Conservation (phyloP, 306 rosid genomes). For the Lagenaria siceraria region DNA sequence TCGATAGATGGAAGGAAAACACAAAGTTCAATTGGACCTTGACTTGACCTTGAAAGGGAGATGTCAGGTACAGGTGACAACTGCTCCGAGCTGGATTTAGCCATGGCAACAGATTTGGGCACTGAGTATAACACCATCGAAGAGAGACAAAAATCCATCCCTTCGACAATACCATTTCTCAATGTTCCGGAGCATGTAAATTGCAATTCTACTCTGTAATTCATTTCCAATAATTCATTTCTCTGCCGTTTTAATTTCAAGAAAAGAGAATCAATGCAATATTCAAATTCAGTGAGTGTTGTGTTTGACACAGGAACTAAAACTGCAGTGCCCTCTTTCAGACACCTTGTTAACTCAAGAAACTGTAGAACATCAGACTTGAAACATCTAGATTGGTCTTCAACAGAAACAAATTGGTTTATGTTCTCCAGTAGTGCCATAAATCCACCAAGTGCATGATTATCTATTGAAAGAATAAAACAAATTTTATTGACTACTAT, state of each 20-base stretch:
- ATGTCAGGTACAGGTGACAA: conserved; percentile 36
- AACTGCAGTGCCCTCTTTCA: conserved; percentile 23
- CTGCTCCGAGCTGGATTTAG: conserved; percentile 35
- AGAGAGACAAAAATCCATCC: conserved; percentile 43
- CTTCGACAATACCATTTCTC: conserved; percentile 34
- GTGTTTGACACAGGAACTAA: conserved; percentile 20
- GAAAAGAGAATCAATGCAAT: conserved; percentile 31
- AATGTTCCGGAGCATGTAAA: conserved; percentile 48
- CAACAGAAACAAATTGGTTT: conserved; percentile 38
- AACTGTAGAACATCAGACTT: conserved; percentile 70
- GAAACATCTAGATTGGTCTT: conserved; percentile 50
- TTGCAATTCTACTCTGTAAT: conserved; percentile 40
- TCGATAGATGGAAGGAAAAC: conserved; percentile 57
- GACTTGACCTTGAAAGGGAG: conserved; percentile 35
- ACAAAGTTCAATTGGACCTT: conserved; percentile 29
- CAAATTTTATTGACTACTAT: conserved; percentile 4
- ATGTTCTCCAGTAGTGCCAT: conserved; percentile 45
- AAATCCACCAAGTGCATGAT: conserved; percentile 40
- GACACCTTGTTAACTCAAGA: conserved; percentile 37
- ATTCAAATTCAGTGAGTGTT: conserved; percentile 43
- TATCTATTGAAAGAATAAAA: conserved; percentile 30
- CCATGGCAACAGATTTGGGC: conserved; percentile 33
- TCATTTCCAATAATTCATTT: conserved; percentile 27
- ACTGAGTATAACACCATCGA: conserved; percentile 34
- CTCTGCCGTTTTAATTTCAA: conserved; percentile 29